phyloP scores from a whole-genome alignment of 106 monocot species.

The Acorus calamus region DNA sequence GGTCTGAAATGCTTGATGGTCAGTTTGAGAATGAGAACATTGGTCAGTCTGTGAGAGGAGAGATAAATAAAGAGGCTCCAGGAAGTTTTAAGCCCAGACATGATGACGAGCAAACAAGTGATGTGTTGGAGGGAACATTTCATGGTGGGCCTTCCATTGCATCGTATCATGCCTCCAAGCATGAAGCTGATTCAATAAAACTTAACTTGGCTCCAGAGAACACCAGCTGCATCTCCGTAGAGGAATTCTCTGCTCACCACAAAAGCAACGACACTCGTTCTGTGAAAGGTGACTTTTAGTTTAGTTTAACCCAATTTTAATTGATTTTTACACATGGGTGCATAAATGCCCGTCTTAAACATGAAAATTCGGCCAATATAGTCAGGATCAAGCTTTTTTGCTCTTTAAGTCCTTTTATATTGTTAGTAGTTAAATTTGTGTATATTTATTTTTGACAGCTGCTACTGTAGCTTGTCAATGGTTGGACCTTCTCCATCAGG shows the following conservation, averaged over 20 bases:
- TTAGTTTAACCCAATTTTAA: not conserved
- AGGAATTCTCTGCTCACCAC: constrained; percentile 21
- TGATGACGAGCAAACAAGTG: no score
- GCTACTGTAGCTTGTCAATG: constrained; percentile 79
- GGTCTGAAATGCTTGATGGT: constrained; percentile 35
- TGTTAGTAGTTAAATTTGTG: not conserved
- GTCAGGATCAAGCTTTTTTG: no score
- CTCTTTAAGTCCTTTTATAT: no score
- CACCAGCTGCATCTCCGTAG: constrained; percentile 21
- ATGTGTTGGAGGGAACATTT: no score
- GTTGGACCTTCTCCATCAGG: constrained; percentile 74
- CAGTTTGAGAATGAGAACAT: constrained; percentile 4
- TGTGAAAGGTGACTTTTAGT: constrained; percentile 48
- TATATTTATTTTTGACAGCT: constrained; percentile 30
- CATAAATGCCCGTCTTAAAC: no score
- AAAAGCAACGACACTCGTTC: constrained; percentile 43
- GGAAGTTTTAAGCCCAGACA: not conserved
- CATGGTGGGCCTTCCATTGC: no score
- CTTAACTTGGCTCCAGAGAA: constrained; percentile 32
- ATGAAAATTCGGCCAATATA: not conserved
- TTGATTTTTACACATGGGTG: no score
- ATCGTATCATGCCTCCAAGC: not conserved
- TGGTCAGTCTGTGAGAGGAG: constrained; percentile 9
- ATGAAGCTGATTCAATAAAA: constrained; percentile 25
- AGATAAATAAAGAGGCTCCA: constrained; percentile 3